Evolutionary conservation across 2,329 filamentous ascomycete genomes (phyloP), one percentile per base, ranked within the genome.

Genomic region (Leptodontidium sp.): DNA sequence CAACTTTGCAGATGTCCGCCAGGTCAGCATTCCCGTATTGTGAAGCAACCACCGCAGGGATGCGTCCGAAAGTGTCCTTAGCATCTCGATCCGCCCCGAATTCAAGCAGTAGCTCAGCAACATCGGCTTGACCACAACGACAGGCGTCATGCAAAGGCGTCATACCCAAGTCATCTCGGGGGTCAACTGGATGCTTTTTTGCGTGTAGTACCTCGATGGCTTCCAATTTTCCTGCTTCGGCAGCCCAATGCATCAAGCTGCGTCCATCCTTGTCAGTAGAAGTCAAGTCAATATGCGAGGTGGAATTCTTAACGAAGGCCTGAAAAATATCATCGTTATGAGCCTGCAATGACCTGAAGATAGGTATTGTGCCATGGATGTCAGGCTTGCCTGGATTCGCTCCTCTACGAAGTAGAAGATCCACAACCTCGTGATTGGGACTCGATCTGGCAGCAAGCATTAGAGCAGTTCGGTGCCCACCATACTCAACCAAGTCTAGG

Each of bases 81-180:
- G 47, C 38, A 17, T 35, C 12, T 4, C 38, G 47, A 40, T 70
- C 68, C 2, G 70, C 71, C 11, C 70, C 70, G 2, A 53, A 35
- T 4, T 67, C 35, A 9, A 73, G 14, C 4, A 73, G 59, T 2
- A 59, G 7, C 12, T 64, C 21, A n/a, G 40, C 65, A 1, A 63
- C 61, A 4, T 66, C 65, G 8, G 69, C 7, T 53, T 66, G 5
- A 2, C 58, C 65, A 1, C 26, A 50, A n/a, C 43, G 57, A 50
- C 71, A 71, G 24, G 70, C 70, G 15, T 53, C 49, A 40, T 73
- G 72, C 9, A 73, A 40, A 17, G 70, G 70, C 7, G 68, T 71
- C 72, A 73, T 72, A 21, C 67, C 68, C 49, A 62, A 57, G 4
- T 59, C 40, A 53, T 72, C 70, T 15, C 35, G 58, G 40, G 52